Evolutionary conservation across 345 rosid species (phyloP), one percentile per base, ranked within the genome.

Genomic region (Carallia pectinifolia): DNA sequence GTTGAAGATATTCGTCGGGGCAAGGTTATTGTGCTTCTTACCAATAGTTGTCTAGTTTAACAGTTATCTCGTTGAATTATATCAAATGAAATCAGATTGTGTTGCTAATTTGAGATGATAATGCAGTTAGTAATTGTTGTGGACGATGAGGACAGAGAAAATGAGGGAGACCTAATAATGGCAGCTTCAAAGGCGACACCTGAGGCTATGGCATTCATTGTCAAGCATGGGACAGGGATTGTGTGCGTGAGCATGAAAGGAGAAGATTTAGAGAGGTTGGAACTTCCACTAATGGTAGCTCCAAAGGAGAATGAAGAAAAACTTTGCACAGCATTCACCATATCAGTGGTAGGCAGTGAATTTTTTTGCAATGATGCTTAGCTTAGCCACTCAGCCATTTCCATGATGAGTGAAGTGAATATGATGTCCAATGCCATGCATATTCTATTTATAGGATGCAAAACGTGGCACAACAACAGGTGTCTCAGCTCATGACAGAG

Each of bases 61-160:
- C 6, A 34, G 19, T 30, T 52, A 17, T 73, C 38, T 23, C 13
- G n/a, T 6, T 30, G 53, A 27, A 18, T 12, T 23, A 59, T 30
- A 16, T 37, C 53, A 48, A 61, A 47, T 38, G 33, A 10, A 54
- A 47, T 37, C 31, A 10, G 39, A 50, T 29, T 47, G 17, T 17
- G 38, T 52, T 64, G 15, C 68, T 80, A 54, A 73, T 69, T 73
- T 55, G 63, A n/a, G 39, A 59, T 62, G 63, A 31, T 66, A 30
- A 62, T 85, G 82, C 90, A 93, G 97, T 76, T 90, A 74, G 97
- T 93, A 66, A 77, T 91, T 64, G 97, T 86, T 53, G 98, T 91
- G 7, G 98, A 93, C 53, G 97, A 90, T 70, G 98, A 93, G 75
- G 98, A 93, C 75, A 80, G 97, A 84, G 98, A 93, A 79, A 90